Evolutionary conservation across 2,329 filamentous ascomycete species (phyloP), one percentile per base, ranked within the genome.

Genomic region (Chaetomium globosum): DNA sequence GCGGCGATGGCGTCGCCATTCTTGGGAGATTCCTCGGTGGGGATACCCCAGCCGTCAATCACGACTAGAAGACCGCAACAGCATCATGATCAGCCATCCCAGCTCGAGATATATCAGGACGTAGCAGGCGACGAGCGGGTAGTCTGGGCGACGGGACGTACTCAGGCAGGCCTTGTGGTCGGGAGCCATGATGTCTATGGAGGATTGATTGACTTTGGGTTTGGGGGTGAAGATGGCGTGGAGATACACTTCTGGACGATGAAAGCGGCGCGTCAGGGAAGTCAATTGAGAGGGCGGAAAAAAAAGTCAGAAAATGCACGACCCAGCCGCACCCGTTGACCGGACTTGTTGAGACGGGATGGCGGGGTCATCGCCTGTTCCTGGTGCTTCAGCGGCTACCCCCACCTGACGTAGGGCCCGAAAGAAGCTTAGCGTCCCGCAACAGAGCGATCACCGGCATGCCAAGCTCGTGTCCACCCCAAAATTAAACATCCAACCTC

Each of bases 11-110:
- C 95, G 82, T 99, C 94, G 79, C 95, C 94, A 79, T 96, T 79
- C 75, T 91, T 90, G 74, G 90, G 91, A 64, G 93, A 96, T 65
- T 88, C 81, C 71, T 89, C 89, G 69, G 87, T 87, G 74, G 93
- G 87, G 74, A 98, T 87, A 76, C 95, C 95, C 95, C 95, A 99
- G 76, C 95, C 95, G 82, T 99, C 95, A 84, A 99, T 99, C 81
- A 98, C 95, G 86, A 99, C 90, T 93, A 75, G 76, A 77, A 59
- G 77, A 78, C 71, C 80, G 80, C 71, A 83, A 75, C 59, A 86
- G 75, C 75, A 85, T 76, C 73, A 83, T 78, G 67, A 85, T 85
- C 84, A 87, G 83, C 83, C 83, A 87, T 65, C 79, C 80, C 65
- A 85, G 73, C 75, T 87, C 83, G 64, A 87, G 75, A 71, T 86